Evolutionary conservation across 2,329 filamentous ascomycete genomes (phyloP), one percentile per base, ranked within the genome.

Genomic region (Neocucurbitaria cava): DNA sequence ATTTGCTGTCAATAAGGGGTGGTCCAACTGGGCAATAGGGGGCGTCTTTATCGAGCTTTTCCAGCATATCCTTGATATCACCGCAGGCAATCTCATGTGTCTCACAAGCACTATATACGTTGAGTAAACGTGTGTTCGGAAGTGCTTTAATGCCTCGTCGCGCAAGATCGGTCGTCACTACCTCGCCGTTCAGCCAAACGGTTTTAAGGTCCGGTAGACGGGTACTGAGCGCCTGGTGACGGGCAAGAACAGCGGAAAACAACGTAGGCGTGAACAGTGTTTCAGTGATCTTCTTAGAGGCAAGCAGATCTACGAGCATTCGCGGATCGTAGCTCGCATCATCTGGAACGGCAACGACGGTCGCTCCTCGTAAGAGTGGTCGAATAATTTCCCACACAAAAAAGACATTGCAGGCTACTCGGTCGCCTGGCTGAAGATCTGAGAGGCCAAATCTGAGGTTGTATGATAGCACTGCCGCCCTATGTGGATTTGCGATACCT

Each of bases 361-460:
- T 91, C 2, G 89, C 90, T 63, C 90, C 90, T 49, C 90, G 84
- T 49, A 94, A 72, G 40, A 94, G 79, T 8, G 90, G 90, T 5
- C 90, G 88, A 49, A 94, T 74, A 52, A 93, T 92, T 72, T 94
- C 90, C 90, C 90, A 94, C 42, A 93, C 83, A 70, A 94, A 94
- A 74, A 93, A 94, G 54, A 93, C 90, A 79, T 93, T 94, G 77
- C 90, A 93, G n/a, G 90, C 90, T 10, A 93, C 89, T 6, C 90
- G 85, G 63, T 92, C 90, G 15, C 89, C 89, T 0, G 87, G 87
- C 17, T 82, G 76, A 2, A 91, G 78, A 70, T 93, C 87, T 61
- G 86, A 89, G 44, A 93, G 74, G 9, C 78, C 80, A 67, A 93
- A 93, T 72, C 90, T 81, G 59, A 91, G 74, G 63, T 91, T 81